Base-by-base conservation (phyloP, 148 eudicot genomes). In the Diospyros lotus region DNA sequence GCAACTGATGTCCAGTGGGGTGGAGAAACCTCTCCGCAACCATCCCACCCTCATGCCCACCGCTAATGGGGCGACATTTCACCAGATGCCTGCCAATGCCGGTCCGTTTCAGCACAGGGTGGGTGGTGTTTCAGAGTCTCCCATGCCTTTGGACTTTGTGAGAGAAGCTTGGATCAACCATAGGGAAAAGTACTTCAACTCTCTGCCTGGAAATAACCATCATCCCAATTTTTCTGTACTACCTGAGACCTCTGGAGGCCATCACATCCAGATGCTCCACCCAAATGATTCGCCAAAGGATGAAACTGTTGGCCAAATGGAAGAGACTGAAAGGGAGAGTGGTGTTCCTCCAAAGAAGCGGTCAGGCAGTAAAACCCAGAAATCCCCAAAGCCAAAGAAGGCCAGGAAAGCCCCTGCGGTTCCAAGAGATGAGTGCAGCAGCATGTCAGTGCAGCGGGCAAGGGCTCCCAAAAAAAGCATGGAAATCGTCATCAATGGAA, bases 401-500 rank as follows among this genome's bases (percentile, higher is more conserved):
- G 41, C 76, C 3, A 80, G 72, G 72, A 80, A 66, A 44, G 40
- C 17, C 15, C 41, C 66, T 44, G 1, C 28, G 9, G 13, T 17
- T 9, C 79, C 52, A 1, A 75, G 45, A 58, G 78, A 75, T 6
- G 69, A 80, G 13, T 66, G 73, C 8, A 71, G 56, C 42, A 12
- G 56, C 42, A 12, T 46, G 1, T 48, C 79, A 10, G 78, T 76
- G 28, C 82, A 67, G 28, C 73, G 82, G 18, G 75, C 82, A 14
- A 74, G 66, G 65, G 64, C 71, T 2, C 39, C 75, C 10, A 80
- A 58, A 65, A 80, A 80, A 65, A 80, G 42, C 58, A 6, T 72
- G 41, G 79, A 80, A 15, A 66, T 80, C 14, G 64, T 75, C 12
- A 66, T 80, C n/a, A 75, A 80, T 14, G 82, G 79, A 14, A 41